Conservation (phyloP, 2,329 filamentous ascomycete genomes). For the Meredithiella fracta region DNA sequence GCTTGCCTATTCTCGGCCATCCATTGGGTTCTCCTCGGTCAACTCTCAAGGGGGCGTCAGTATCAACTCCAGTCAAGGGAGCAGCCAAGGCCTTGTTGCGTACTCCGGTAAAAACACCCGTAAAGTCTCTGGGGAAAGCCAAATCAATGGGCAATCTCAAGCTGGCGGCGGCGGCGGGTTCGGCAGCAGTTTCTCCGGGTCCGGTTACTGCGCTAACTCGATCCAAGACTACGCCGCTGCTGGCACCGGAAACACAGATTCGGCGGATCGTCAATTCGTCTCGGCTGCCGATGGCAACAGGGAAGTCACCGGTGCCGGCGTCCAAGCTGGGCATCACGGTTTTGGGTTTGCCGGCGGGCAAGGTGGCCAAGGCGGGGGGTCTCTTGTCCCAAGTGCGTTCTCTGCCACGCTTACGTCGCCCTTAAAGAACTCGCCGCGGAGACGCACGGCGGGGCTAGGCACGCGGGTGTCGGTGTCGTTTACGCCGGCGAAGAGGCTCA, state of each 20-base stretch:
- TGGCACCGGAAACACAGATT: constrained; percentile 4
- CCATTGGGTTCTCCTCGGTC: constrained; percentile 8
- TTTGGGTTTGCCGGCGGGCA: constrained; percentile 15
- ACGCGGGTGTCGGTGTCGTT: constrained; percentile 58
- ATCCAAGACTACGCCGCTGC: constrained; percentile 10
- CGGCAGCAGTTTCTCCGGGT: background rate
- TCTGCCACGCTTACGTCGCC: constrained; percentile 32
- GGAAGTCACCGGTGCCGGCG: constrained; percentile 2
- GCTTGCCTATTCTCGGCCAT: constrained; percentile 8
- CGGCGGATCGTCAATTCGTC: constrained; percentile 5
- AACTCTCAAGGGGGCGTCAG: constrained; percentile 5
- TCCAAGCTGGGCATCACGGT: background rate
- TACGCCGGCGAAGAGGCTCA: constrained; percentile 56
- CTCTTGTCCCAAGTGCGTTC: constrained; percentile 5
- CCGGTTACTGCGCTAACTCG: constrained; percentile 8
- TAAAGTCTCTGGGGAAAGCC: constrained; percentile 7
- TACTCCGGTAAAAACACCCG: background rate
- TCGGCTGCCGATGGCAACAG: constrained; percentile 9
- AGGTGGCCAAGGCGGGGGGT: constrained; percentile 18
- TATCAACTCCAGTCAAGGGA: constrained; percentile 1
- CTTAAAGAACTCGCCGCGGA: constrained; percentile 61
- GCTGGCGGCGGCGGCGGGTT: background rate
- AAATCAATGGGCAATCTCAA: constrained; percentile 12
- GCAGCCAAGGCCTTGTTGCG: constrained; percentile 1
- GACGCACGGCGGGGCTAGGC: constrained; percentile 48